phyloP scores from a whole-genome alignment of 1,139 yeast species.

The Yamadazyma sp. region DNA sequence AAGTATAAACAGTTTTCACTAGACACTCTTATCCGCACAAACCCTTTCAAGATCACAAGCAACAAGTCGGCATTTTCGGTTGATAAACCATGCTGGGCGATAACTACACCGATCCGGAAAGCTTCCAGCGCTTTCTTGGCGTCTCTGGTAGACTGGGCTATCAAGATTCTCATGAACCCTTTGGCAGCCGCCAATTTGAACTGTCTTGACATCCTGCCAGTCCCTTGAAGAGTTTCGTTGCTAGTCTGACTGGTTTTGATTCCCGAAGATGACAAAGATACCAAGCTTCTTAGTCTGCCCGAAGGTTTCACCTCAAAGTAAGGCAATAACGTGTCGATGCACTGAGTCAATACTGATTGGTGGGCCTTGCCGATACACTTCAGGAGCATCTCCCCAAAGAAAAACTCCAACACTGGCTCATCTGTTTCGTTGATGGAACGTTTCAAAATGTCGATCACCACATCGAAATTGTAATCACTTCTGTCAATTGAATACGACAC shows the following conservation, averaged over 20 bases:
- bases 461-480: slow-evolving; percentile 24
- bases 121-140: slow-evolving; percentile 29
- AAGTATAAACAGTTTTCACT: slow-evolving; percentile 47
- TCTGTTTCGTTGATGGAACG: slow-evolving; percentile 29
- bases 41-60: slow-evolving; percentile 50
- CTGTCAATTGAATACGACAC: slow-evolving; percentile 31
- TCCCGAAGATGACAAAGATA: slow-evolving; percentile 22
- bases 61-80: slow-evolving; percentile 33
- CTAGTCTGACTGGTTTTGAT: slow-evolving; percentile 10
- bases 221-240: slow-evolving; percentile 3
- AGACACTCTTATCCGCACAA: slow-evolving; percentile 57
- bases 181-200: slow-evolving; percentile 28
- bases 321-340: slow-evolving; percentile 19
- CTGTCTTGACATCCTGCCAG: slow-evolving; percentile 2
- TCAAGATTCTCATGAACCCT: slow-evolving; percentile 34
- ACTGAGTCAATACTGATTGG: slow-evolving; percentile 22
- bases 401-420: slow-evolving; percentile 30
- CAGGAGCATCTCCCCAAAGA: slow-evolving; percentile 31
- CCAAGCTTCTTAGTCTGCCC: slow-evolving; percentile 20
- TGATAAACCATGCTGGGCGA: slow-evolving; percentile 29
- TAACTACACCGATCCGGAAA: slow-evolving; percentile 26
- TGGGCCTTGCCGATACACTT: slow-evolving; percentile 27
- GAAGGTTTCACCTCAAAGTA: slow-evolving; percentile 12
- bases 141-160: slow-evolving; percentile 23
- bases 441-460: slow-evolving; percentile 31